These are phyloP conservation scores for Colletotrichum sp. DNA, from an alignment of 2,329 filamentous ascomycete species.

Conservation along the genomic window DNA sequence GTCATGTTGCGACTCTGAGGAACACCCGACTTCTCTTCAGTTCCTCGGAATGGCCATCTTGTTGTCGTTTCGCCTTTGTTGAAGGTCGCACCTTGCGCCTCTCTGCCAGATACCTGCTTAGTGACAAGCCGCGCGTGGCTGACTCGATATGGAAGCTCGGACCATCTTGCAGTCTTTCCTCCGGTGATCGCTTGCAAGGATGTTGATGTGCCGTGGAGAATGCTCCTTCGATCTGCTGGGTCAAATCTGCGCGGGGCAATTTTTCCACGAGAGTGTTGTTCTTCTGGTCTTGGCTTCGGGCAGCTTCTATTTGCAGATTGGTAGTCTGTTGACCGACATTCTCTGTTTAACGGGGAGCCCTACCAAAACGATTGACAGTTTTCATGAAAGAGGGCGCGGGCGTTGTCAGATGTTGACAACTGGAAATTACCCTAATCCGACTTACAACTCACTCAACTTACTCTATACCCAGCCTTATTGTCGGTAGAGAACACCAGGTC, in stretches of 20 bases:
- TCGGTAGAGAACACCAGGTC: not conserved
- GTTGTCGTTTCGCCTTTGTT: conserved; percentile 30
- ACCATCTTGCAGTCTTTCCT: not conserved
- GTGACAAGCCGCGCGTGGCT: conserved; percentile 18
- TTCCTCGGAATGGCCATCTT: conserved; percentile 30
- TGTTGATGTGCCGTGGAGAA: conserved; percentile 1
- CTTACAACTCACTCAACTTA: not conserved
- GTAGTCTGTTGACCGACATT: not conserved
- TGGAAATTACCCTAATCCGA: not conserved
- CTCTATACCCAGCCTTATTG: not conserved
- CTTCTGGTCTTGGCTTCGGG: not conserved
- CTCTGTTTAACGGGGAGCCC: not conserved
- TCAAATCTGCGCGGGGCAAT: conserved; percentile 14
- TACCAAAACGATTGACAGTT: not conserved
- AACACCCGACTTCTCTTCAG: not conserved
- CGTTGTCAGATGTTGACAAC: not conserved
- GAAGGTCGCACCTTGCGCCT: not conserved
- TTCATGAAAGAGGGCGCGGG: not conserved
- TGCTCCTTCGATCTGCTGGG: conserved; percentile 8
- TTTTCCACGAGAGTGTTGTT: conserved; percentile 11
- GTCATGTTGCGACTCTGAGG: conserved; percentile 42
- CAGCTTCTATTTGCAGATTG: not conserved
- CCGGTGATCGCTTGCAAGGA: conserved; percentile 3
- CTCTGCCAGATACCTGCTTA: not conserved
- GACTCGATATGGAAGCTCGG: conserved; percentile 11